Percentiles rank a stretch among this genome's conserved stretches.
These are phyloP conservation scores for Coemansia sp. DNA, from an alignment of 192 early-diverging fungal genomes.

Conservation along the genomic window DNA sequence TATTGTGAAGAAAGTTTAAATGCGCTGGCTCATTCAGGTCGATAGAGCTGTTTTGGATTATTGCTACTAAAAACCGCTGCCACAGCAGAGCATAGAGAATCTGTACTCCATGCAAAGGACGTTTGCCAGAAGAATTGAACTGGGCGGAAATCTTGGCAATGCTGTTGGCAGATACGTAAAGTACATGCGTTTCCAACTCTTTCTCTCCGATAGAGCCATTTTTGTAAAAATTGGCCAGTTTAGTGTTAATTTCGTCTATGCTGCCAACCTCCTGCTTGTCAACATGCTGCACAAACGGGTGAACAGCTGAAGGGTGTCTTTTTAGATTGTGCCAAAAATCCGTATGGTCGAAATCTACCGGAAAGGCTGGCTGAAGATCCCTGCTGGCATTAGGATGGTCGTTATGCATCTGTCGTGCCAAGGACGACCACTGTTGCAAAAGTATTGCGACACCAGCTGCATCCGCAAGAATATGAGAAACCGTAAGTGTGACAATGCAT, in stretches of 20 bases:
- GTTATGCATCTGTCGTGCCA: slow-evolving; percentile 2
- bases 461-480: slow-evolving; percentile 27
- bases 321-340: slow-evolving; percentile 14
- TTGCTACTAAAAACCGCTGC: slow-evolving; percentile 17
- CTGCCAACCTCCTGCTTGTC: slow-evolving; percentile 6
- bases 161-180: slow-evolving; percentile 10
- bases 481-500: slow-evolving; percentile 11
- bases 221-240: slow-evolving; percentile 1
- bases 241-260: background rate
- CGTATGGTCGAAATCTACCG: slow-evolving; percentile 18
- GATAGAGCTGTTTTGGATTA: background rate
- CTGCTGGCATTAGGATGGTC: background rate
- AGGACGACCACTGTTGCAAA: slow-evolving; percentile 19
- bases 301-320: slow-evolving; percentile 3
- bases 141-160: slow-evolving; percentile 10
- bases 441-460: slow-evolving; percentile 11
- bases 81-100: slow-evolving; percentile 31
- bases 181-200: slow-evolving; percentile 6
- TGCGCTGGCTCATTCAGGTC: slow-evolving; percentile 7
- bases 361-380: slow-evolving; percentile 5
- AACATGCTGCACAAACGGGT: slow-evolving; percentile 15
- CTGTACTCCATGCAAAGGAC: slow-evolving; percentile 20
- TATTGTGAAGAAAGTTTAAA: slow-evolving; percentile 22
- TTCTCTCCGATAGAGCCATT: slow-evolving; percentile 1
- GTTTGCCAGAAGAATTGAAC: slow-evolving; percentile 1